Evolutionary conservation across 2,329 filamentous ascomycete species (phyloP), one percentile per base, ranked within the genome.

Genomic region (Dactylellina parvicollis): DNA sequence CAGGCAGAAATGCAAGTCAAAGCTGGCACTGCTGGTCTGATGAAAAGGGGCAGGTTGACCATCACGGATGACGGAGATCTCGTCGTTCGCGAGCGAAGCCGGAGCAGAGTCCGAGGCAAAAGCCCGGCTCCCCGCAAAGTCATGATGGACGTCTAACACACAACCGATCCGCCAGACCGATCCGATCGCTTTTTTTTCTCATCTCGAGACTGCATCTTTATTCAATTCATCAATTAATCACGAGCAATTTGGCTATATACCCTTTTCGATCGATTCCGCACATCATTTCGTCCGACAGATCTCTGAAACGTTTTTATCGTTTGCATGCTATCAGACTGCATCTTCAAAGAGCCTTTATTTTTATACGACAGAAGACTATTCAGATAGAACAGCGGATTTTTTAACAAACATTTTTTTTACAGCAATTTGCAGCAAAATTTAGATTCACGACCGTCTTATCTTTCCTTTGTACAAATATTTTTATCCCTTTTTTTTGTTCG

Each of bases 1-100:
- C 79, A 75, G 22, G 77, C 73, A 28, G 77, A 74, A 36, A 75
- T 73, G 44, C 77, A 77, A 70, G 77, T 77, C 47, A 75, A 61
- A 24, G 62, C 78, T 49, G 77, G 77, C 8, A 78, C 74, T 16
- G 75, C 76, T 16, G 77, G 75, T 28, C 62, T 78, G 65, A 76
- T 77, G 44, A 74, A 60, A 49, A 64, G 60, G 28, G 59, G 62
- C 8, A 47, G 64, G 10, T 44, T 70, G 50, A 59, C 64, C 9
- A 75, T 69, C 52, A 70, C 57, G 24, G 64, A 65, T n/a, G 64
- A 70, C 14, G 65, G 65, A 12, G 65, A 65, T 26, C 54, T 64
- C 22, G 32, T 69, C 20, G 66, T 69, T 16, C 59, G 64, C 34
- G 64, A 71, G 18, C 64, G 72, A 30, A 75, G 72, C 65, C 56